Base-by-base conservation (phyloP, 495 filamentous ascomycete genomes). In the Penicillium simplicissimum region DNA sequence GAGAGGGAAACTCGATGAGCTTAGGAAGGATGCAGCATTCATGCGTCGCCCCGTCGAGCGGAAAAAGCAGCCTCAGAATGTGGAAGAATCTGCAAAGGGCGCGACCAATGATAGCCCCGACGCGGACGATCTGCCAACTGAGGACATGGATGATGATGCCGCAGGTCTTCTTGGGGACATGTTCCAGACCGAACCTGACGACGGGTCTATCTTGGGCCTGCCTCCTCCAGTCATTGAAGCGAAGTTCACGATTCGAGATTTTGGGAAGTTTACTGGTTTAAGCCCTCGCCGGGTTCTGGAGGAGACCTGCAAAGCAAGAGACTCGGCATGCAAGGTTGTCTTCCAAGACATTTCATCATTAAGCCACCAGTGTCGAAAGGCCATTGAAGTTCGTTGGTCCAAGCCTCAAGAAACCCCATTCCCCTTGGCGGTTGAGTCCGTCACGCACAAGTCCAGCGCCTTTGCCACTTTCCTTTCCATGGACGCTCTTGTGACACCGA, bases 261-360 rank as follows among this genome's bases (percentile, higher is more conserved):
- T 98, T 82, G 93, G 92, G 15, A 89, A 90, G 70, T 87, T 82
- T 79, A 84, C 78, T 15, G 89, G 91, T 36, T 62, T 94, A 14
- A 88, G 74, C 62, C 91, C 91, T 19, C 82, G 85, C 42, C 81
- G 87, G 57, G 82, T 90, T 42, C 74, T 98, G 15, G 92, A 97
- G 67, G 95, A 97, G 74, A 85, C 91, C 47, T 96, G 92, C 71
- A 89, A 88, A 64, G 85, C 92, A 59, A 89, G 90, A 79, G 92
- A 96, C 71, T 77, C 89, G 6, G 76, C 79, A 8, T 87, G 81
- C 19, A 87, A 80, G 65, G 73, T 93, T 55, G 79, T 77, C 25
- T 92, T 85, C 68, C 85, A 84, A 61, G 71, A 87, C n/a, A 74
- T 90, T 28, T 93, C 92, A 5, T 78, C 84, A 49, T 86, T 85